A percentile compares a stretch with the other conserved stretches of the same genome.
These are phyloP conservation scores for Cornus kousa DNA, from an alignment of 148 eudicot genomes.

Conservation along the genomic window DNA sequence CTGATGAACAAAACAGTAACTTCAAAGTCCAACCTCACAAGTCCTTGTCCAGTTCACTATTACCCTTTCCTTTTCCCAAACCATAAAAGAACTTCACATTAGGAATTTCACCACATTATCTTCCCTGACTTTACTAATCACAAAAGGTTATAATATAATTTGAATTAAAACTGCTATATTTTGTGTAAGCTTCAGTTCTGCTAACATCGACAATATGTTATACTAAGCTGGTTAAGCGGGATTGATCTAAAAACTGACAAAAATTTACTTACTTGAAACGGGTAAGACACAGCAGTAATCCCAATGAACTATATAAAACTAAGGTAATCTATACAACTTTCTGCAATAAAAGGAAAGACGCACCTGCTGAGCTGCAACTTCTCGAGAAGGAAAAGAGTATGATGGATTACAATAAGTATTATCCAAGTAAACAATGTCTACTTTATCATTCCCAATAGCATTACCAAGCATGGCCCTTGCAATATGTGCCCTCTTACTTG, in stretches of 20 bases:
- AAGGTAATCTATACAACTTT: neutral
- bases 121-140: neutral
- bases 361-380: constrained; percentile 77
- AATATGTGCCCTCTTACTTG: constrained; percentile 40
- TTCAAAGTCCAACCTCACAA: neutral
- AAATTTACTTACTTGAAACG: neutral
- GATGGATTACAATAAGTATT: constrained; percentile 81
- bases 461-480: constrained; percentile 56
- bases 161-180: neutral
- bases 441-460: constrained; percentile 46
- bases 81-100: neutral
- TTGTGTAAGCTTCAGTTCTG: neutral
- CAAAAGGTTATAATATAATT: neutral
- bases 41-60: neutral
- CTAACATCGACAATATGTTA: neutral
- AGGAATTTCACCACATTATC: neutral
- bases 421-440: constrained; percentile 70
- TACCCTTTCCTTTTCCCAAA: neutral
- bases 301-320: neutral
- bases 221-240: neutral
- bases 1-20: neutral
- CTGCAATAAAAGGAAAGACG: neutral
- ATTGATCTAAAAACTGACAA: neutral
- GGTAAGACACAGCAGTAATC: neutral
- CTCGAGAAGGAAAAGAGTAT: constrained; percentile 65